Evolutionary conservation across 495 filamentous ascomycete genomes (phyloP).

Genomic region (Lepidopterella palustris): DNA sequence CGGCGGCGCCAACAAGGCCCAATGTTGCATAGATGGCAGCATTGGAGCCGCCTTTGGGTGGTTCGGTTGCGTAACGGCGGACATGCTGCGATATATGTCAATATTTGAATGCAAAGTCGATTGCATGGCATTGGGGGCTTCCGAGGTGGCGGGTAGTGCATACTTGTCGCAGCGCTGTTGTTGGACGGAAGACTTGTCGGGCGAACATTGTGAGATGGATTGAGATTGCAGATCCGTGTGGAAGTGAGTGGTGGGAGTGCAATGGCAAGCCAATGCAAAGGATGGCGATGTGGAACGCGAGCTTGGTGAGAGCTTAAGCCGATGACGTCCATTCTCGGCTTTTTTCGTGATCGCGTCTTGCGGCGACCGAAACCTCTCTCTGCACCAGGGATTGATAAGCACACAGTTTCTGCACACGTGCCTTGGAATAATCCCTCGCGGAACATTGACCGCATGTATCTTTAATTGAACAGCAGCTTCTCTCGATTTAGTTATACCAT

Average conservation of each 20-base stretch:
- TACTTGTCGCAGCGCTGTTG: conserved; percentile 29
- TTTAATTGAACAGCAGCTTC: no score
- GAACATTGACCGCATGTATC: background rate
- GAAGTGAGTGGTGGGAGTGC: background rate
- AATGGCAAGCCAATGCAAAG: background rate
- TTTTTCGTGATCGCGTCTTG: background rate
- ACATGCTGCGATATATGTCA: conserved; percentile 30
- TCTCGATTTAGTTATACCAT: no score
- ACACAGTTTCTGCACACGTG: no score
- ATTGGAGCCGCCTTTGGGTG: conserved; percentile 26
- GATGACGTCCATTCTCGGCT: no score
- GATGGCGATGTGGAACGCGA: background rate
- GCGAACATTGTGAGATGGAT: conserved; percentile 27
- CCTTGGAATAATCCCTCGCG: background rate
- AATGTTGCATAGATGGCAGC: conserved; percentile 26
- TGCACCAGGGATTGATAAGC: background rate
- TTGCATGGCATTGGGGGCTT: conserved; percentile 9
- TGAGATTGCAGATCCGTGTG: background rate
- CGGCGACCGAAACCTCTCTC: background rate
- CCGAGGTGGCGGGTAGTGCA: conserved; percentile 4
- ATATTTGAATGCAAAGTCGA: background rate
- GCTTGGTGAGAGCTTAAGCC: background rate
- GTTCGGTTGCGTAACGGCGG: conserved; percentile 39
- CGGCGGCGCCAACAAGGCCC: conserved; percentile 21
- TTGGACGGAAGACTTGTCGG: conserved; percentile 30